Evolutionary conservation across 257 asterid genomes (phyloP).

Genomic region (Forsythia suspensa): DNA sequence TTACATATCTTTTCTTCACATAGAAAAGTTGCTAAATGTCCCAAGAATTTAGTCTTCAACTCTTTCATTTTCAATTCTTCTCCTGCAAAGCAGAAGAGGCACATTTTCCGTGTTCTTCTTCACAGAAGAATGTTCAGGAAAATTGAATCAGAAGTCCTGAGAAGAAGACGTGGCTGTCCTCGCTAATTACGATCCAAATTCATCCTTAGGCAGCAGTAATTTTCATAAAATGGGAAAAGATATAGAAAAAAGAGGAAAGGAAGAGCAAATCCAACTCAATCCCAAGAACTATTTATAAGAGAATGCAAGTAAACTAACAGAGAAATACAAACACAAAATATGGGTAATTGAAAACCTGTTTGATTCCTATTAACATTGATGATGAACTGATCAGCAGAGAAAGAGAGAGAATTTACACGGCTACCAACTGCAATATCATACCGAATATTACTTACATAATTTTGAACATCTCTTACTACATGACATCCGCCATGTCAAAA

Average conservation of each 20-base stretch:
- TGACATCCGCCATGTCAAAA: neutral
- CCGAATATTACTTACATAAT: neutral
- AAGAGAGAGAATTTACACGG: neutral
- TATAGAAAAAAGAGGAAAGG: neutral
- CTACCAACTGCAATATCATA: neutral
- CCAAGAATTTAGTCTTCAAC: no score
- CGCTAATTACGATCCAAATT: no score
- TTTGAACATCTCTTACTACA: neutral
- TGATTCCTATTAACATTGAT: neutral
- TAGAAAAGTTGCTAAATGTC: no score
- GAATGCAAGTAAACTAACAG: neutral
- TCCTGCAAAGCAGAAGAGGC: neutral
- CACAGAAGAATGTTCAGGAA: neutral
- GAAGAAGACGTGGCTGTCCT: neutral
- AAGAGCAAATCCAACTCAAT: neutral
- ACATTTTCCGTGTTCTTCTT: neutral
- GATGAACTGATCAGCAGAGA: neutral
- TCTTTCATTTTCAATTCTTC: no score
- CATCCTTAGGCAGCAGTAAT: neutral
- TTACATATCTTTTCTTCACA: neutral
- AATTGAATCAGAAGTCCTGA: neutral
- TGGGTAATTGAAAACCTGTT: neutral
- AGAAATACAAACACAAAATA: neutral
- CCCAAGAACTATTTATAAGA: neutral
- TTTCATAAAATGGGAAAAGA: neutral